Evolutionary conservation across 2,329 filamentous ascomycete genomes (phyloP), one percentile per base, ranked within the genome.

Genomic region (Eutypella sp.): DNA sequence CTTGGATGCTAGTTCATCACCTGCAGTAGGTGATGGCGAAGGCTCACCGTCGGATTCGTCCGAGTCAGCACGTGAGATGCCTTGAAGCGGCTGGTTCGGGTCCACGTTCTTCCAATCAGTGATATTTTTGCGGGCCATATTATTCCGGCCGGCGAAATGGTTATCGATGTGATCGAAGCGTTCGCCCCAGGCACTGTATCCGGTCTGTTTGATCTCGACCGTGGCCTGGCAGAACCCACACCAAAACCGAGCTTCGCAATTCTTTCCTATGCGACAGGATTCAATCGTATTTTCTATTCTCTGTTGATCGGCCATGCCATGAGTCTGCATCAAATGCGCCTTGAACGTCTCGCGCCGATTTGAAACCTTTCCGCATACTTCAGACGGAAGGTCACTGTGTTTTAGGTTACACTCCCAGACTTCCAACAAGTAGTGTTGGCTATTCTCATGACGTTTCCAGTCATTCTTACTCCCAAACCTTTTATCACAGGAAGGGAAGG

Each of bases 401-500:
- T 47, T 49, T 38, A 75, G 64, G 24, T 77, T 71, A 60, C 90
- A 96, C 24, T 78, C 79, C 82, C 87, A 96, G 40, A 76, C 75
- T 57, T 90, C 84, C 5, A 78, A 64, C 47, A 85, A 79, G 49
- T 79, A 81, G 62, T 96, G 90, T 58, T 92, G 86, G 15, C 79
- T 82, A 53, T 82, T 85, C 59, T 96, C 92, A 58, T 96, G 91
- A 1, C 91, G 81, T 62, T 95, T 95, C 91, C 82, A 96, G 65
- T 96, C 91, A 48, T 89, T 91, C 61, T 96, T 95, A 64, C 87
- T 91, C n/a, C 91, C 91, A 55, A 96, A 96, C 0, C 62, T 72
- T 59, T 89, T 90, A 41, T 67, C 64, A 58, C 91, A 96, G 24
- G 69, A 66, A 8, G 72, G 66, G 52, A 83, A 87, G 0, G 89